Evolutionary conservation across 1,139 yeast genomes (phyloP).

Genomic region (Protomyces inundatus): DNA sequence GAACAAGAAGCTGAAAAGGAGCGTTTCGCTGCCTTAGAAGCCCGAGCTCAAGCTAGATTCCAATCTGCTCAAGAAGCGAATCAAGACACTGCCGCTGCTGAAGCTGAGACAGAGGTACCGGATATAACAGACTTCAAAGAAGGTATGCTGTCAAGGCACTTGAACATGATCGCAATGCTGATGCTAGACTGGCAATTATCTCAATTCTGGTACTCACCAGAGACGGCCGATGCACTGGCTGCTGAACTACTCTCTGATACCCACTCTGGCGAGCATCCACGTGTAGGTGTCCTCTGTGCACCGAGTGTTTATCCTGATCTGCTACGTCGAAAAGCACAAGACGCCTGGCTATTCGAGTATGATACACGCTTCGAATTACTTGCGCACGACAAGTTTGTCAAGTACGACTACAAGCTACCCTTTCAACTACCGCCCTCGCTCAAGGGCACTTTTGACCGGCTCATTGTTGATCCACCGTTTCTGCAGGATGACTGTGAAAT

Average conservation of each 20-base stretch:
- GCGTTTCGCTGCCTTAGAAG: slow-evolving; percentile 51
- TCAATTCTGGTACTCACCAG: slow-evolving; percentile 77
- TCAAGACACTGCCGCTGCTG: slow-evolving; percentile 36
- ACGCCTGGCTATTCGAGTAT: slow-evolving; percentile 64
- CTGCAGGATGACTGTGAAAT: slow-evolving; percentile 74
- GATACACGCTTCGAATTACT: slow-evolving; percentile 69
- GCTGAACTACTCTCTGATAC: slow-evolving; percentile 64
- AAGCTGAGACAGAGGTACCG: slow-evolving; percentile 36
- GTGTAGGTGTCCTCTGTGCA: slow-evolving; percentile 73
- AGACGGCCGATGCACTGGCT: slow-evolving; percentile 63
- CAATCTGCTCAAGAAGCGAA: slow-evolving; percentile 31
- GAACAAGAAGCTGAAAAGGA: slow-evolving; percentile 17
- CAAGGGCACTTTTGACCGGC: slow-evolving; percentile 59
- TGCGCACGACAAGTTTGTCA: slow-evolving; percentile 64
- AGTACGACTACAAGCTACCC: slow-evolving; percentile 72
- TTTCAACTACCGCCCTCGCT: slow-evolving; percentile 54
- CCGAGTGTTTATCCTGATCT: slow-evolving; percentile 90
- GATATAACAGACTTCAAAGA: slow-evolving; percentile 68
- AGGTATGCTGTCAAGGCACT: slow-evolving; percentile 28
- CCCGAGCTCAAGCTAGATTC: slow-evolving; percentile 55
- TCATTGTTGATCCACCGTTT: slow-evolving; percentile 87
- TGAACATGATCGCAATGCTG: too few relatives aligned
- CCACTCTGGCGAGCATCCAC: slow-evolving; percentile 44
- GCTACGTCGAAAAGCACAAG: slow-evolving; percentile 42
- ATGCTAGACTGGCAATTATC: slow-evolving; percentile 76